These are phyloP conservation scores for Komagataella mondaviorum DNA, from an alignment of 805 yeast species.

Conservation along the genomic window DNA sequence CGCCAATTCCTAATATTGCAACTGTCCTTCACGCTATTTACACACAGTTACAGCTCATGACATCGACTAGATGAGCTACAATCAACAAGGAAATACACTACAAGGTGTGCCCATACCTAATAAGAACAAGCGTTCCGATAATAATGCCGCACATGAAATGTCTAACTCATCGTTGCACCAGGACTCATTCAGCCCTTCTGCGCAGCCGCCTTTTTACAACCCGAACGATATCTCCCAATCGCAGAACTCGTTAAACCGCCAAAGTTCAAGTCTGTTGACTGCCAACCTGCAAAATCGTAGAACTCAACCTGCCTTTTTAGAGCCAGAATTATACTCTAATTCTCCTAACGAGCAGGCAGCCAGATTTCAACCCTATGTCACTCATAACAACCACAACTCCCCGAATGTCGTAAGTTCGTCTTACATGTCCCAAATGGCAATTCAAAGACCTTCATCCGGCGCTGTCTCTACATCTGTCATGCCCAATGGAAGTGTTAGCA, in stretches of 20 bases:
- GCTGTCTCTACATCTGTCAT: not conserved
- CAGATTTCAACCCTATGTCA: slow-evolving; percentile 4
- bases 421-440: slow-evolving; percentile 14
- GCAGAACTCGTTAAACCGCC: not conserved
- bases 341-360: not conserved
- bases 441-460: not conserved
- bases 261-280: slow-evolving; percentile 6
- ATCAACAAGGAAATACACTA: not conserved
- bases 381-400: slow-evolving; percentile 21
- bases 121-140: not conserved
- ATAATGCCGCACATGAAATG: not conserved
- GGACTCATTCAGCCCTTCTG: slow-evolving; percentile 3
- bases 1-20: not conserved
- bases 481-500: not conserved
- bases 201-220: slow-evolving; percentile 3
- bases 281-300: slow-evolving; percentile 5
- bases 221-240: slow-evolving; percentile 1
- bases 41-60: not conserved
- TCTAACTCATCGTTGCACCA: not conserved
- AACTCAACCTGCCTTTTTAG: not conserved
- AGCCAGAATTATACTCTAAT: not conserved
- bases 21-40: not conserved
- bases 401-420: slow-evolving; percentile 35
- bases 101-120: not conserved
- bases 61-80: not conserved